These are phyloP conservation scores for Penicillium maclennaniae DNA, from an alignment of 495 filamentous ascomycete genomes.

Conservation along the genomic window DNA sequence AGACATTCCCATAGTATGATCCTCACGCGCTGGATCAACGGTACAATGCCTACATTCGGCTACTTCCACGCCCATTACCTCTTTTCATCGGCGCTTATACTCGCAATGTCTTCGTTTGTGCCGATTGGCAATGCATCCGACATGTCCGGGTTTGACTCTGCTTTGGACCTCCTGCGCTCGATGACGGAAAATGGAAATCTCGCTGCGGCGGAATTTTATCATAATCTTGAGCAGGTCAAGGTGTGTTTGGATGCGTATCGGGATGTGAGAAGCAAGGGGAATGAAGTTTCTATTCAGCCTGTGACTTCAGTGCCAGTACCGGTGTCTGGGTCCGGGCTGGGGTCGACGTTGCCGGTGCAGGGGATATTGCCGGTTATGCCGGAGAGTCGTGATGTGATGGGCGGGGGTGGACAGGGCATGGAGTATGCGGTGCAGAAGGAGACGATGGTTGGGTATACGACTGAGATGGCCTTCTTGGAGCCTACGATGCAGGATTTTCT, in stretches of 20 bases:
- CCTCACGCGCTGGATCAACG: slow-evolving; percentile 43
- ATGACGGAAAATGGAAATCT: slow-evolving; percentile 44
- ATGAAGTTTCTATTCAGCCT: background rate
- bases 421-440: slow-evolving; percentile 15
- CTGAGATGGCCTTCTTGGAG: slow-evolving; percentile 43
- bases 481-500: slow-evolving; percentile 46
- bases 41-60: slow-evolving; percentile 41
- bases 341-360: background rate
- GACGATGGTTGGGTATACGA: slow-evolving; percentile 32
- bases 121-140: slow-evolving; percentile 37
- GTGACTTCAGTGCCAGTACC: slow-evolving; percentile 1
- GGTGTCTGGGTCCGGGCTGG: background rate
- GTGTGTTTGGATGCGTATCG: slow-evolving; percentile 30
- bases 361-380: slow-evolving; percentile 2
- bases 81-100: slow-evolving; percentile 39
- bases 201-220: slow-evolving; percentile 38
- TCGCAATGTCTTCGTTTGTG: slow-evolving; percentile 43
- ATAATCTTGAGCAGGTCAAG: slow-evolving; percentile 37
- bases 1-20: slow-evolving; percentile 43
- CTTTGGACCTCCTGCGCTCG: slow-evolving; percentile 35
- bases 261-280: background rate
- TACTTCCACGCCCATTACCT: slow-evolving; percentile 48
- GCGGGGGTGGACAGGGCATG: background rate
- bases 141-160: slow-evolving; percentile 36
- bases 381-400: background rate